Conservation (phyloP, 768 basidiomycete genomes). For the Stropharia rugosoannulata region DNA sequence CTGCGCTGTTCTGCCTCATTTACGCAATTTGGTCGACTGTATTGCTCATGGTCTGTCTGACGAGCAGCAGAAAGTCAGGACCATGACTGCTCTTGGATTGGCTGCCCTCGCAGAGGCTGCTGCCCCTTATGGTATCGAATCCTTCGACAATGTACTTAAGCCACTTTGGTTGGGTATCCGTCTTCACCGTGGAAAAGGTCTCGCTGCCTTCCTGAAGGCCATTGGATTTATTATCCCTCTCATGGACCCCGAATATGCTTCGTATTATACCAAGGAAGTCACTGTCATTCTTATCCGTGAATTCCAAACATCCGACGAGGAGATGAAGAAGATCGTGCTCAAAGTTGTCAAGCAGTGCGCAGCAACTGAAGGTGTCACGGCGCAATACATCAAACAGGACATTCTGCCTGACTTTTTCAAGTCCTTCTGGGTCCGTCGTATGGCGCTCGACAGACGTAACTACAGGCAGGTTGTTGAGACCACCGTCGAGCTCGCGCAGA, state of each 20-base stretch:
- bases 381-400: constrained; percentile 94
- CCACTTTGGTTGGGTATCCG: constrained; percentile 93
- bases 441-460: constrained; percentile 96
- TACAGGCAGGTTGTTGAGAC: constrained; percentile 98
- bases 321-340: constrained; percentile 99
- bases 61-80: constrained; percentile 94
- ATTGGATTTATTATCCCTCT: constrained; percentile 99
- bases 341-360: constrained; percentile 99
- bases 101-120: constrained; percentile 97
- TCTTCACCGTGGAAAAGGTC: constrained; percentile 91
- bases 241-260: constrained; percentile 99
- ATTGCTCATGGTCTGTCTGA: constrained; percentile 92
- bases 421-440: constrained; percentile 96
- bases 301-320: constrained; percentile 98
- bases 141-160: constrained; percentile 96
- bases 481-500: constrained; percentile 96
- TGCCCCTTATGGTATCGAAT: constrained; percentile 99
- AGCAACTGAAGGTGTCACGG: constrained; percentile 96
- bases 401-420: constrained; percentile 99
- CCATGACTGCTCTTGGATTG: constrained; percentile 90
- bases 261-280: constrained; percentile 98
- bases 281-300: constrained; percentile 96
- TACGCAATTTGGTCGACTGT: constrained; percentile 94
- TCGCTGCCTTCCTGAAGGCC: constrained; percentile 95
- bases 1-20: constrained; percentile 94